These are phyloP conservation scores for Neonectria magnoliae DNA, from an alignment of 2,329 filamentous ascomycete species.

Conservation along the genomic window DNA sequence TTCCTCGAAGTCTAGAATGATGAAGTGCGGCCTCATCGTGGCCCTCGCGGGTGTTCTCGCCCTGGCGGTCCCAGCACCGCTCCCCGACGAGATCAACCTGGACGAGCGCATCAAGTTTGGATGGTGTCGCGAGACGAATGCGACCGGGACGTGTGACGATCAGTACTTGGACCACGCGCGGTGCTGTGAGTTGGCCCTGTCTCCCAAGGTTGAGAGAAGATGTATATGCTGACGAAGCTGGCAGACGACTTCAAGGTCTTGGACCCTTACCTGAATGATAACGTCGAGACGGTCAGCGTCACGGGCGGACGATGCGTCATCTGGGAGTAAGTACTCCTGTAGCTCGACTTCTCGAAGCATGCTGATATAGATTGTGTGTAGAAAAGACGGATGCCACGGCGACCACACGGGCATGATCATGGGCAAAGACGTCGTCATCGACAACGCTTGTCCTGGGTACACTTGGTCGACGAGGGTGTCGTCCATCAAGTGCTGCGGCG, in stretches of 20 bases:
- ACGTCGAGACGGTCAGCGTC: conserved; percentile 19
- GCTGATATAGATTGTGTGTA: conserved; percentile 3
- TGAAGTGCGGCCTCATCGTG: conserved; percentile 1
- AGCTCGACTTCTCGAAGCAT: neutral
- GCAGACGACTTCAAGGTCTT: conserved; percentile 28
- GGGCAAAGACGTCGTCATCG: conserved; percentile 8
- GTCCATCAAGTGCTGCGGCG: conserved; percentile 30
- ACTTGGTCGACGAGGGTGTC: conserved; percentile 15
- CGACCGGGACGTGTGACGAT: conserved; percentile 2
- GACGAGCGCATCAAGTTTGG: conserved; percentile 18
- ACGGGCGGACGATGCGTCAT: conserved; percentile 28
- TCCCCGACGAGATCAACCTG: conserved; percentile 13
- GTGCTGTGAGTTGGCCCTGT: conserved; percentile 21
- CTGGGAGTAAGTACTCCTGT: conserved; percentile 24
- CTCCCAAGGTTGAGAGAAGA: too few species aligned
- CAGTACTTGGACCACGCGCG: conserved; percentile 15
- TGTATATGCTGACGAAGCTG: neutral
- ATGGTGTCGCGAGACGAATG: conserved; percentile 24
- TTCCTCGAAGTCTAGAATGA: neutral
- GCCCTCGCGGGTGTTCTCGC: neutral
- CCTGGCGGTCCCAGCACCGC: neutral
- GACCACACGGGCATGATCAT: conserved; percentile 28
- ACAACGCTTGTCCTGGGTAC: conserved; percentile 25
- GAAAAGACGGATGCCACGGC: conserved; percentile 23
- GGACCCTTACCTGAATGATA: conserved; percentile 23